phyloP scores from a whole-genome alignment of 768 basidiomycete genomes.

The Rickenella mellea region DNA sequence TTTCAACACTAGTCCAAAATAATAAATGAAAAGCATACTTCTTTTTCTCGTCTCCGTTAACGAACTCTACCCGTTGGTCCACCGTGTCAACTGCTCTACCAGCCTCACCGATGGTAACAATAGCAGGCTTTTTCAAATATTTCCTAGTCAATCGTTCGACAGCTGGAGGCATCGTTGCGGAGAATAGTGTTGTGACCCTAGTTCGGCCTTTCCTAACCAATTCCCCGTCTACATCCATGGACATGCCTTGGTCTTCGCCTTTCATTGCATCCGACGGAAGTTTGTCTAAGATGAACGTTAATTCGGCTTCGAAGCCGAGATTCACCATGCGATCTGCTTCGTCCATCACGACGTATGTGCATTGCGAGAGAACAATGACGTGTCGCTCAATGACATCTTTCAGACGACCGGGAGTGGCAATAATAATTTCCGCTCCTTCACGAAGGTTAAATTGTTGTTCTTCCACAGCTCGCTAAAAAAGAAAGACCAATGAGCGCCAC shows the following conservation, averaged over 20 bases:
- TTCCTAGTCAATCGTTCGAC: slow-evolving; percentile 93
- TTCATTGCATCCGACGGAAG: slow-evolving; percentile 82
- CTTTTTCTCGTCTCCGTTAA: slow-evolving; percentile 91
- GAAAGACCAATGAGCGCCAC: slow-evolving; percentile 8
- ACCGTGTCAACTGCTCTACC: slow-evolving; percentile 98
- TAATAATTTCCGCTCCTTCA: slow-evolving; percentile 98
- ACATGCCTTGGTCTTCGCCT: slow-evolving; percentile 68
- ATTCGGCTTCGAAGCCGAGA: slow-evolving; percentile 89
- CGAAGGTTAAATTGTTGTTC: slow-evolving; percentile 97
- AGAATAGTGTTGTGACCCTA: slow-evolving; percentile 93
- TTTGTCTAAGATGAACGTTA: slow-evolving; percentile 91
- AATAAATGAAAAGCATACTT: slow-evolving; percentile 35
- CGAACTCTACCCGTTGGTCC: slow-evolving; percentile 92
- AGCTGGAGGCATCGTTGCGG: slow-evolving; percentile 96
- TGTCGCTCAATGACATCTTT: slow-evolving; percentile 96
- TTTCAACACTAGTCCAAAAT: slow-evolving; percentile 1
- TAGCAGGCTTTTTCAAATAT: slow-evolving; percentile 85
- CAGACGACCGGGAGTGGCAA: slow-evolving; percentile 96
- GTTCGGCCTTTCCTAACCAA: slow-evolving; percentile 68
- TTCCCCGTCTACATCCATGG: slow-evolving; percentile 71
- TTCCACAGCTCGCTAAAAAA: slow-evolving; percentile 72
- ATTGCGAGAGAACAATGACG: slow-evolving; percentile 92
- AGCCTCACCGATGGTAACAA: slow-evolving; percentile 96
- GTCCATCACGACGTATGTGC: slow-evolving; percentile 99
- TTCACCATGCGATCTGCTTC: slow-evolving; percentile 99